A percentile compares a stretch with the other conserved stretches of the same genome.
Conservation (phyloP, 2,329 filamentous ascomycete genomes). For the Alternaria incomplexa region DNA sequence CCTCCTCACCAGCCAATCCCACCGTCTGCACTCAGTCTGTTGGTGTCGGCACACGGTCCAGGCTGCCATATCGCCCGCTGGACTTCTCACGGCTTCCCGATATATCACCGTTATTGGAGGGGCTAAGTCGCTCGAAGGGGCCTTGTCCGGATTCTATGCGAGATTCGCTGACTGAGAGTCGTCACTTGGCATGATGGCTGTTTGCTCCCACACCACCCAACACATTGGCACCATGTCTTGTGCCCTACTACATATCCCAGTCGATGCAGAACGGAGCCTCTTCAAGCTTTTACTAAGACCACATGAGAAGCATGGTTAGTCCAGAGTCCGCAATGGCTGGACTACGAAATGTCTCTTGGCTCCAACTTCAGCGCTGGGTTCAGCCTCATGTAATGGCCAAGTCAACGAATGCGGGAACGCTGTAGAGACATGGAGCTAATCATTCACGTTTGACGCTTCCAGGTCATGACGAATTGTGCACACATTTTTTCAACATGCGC, state of each 20-base stretch:
- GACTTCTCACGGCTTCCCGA: neutral
- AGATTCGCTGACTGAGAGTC: neutral
- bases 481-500: neutral
- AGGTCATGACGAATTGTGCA: neutral
- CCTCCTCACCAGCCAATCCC: neutral
- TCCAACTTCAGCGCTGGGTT: neutral
- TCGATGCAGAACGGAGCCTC: neutral
- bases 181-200: neutral
- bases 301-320: neutral
- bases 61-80: neutral
- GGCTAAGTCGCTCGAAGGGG: neutral
- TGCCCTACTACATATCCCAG: neutral
- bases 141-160: constrained; percentile 3
- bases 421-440: neutral
- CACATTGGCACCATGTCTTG: neutral
- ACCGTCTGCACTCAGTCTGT: neutral
- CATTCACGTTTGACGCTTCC: neutral
- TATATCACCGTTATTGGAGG: constrained; percentile 7
- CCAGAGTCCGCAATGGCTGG: neutral
- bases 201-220: neutral
- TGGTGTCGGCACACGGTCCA: neutral
- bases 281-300: neutral
- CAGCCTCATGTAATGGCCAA: neutral
- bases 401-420: neutral
- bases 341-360: neutral